Evolutionary conservation across 176 grass and related monocot genomes (phyloP), one percentile per base, ranked within the genome.

Genomic region (Dactylis glomerata): DNA sequence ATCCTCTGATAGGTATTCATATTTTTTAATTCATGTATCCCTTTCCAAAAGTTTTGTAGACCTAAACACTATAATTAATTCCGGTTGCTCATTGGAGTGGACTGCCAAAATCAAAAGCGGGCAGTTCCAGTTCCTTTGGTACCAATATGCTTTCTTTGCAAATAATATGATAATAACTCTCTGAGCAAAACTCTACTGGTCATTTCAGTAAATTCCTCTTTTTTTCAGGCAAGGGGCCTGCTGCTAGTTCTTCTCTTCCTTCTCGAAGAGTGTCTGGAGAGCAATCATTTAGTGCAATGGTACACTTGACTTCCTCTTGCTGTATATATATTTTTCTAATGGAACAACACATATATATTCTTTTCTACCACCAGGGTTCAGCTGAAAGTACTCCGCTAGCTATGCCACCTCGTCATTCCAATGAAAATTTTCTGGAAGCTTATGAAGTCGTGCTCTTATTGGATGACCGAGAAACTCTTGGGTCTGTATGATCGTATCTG

Each of bases 391-490:
- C 81, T 81, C 34, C 44, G 73, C 85, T 97, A 95, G 89, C 95
- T 44, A 92, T 93, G 89, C 92, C 95, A 81, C 92, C 95, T 69
- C 82, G 51, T 79, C 77, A 32, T 85, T 68, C 47, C 40, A 88
- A 81, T 61, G 79, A 95, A 88, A 90, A 81, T 50, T 97, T 97
- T 88, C 73, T 77, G 55, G 82, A 97, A 89, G 80, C 64, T 83
- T 98, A 95, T 83, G 84, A 98, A 68, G 91, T 93, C 57, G 89
- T 93, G 75, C 88, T 98, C 61, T 77, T 95, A 84, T 79, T 95
- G 92, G 95, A 98, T 83, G 89, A 95, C 61, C 82, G 92, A 78
- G 95, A 98, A 81, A 95, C 90, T 71, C 95, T 98, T 26, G 92
- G 95, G 95, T 98, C 64, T 81, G 91, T 82, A 86, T 65, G 40